These are phyloP conservation scores for Rhododendron simsii DNA, from an alignment of 148 eudicot genomes.

Conservation along the genomic window DNA sequence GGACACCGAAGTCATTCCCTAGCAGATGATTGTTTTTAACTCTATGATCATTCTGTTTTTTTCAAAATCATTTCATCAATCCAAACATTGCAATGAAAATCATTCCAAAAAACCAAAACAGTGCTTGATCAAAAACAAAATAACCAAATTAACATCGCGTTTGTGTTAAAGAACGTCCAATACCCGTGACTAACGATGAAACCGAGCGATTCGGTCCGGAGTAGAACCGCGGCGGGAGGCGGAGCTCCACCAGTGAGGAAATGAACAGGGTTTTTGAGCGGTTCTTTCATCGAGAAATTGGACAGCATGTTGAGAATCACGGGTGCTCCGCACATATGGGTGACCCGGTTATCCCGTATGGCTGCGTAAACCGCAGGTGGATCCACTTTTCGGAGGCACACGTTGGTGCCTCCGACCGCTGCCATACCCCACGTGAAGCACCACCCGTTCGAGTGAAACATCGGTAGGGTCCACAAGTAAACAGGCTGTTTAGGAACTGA, in stretches of 20 bases:
- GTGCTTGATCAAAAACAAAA: not conserved
- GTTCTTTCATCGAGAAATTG: slow-evolving; percentile 15
- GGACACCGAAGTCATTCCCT: too few species aligned
- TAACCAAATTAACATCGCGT: not conserved
- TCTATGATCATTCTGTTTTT: not conserved
- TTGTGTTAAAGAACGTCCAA: not conserved
- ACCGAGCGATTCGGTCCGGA: slow-evolving; percentile 33
- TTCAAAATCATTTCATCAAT: not conserved
- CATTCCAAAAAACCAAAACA: not conserved
- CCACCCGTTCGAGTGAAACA: slow-evolving; percentile 72
- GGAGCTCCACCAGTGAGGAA: slow-evolving; percentile 47
- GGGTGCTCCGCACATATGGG: slow-evolving; percentile 78
- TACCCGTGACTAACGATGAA: slow-evolving; percentile 37
- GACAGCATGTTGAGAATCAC: slow-evolving; percentile 59
- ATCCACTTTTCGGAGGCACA: slow-evolving; percentile 46
- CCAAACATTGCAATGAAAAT: not conserved
- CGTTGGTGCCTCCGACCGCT: slow-evolving; percentile 48
- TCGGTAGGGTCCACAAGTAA: slow-evolving; percentile 59
- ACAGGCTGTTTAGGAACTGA: slow-evolving; percentile 45
- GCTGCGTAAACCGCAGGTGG: slow-evolving; percentile 24
- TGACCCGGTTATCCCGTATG: slow-evolving; percentile 34
- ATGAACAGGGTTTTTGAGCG: slow-evolving; percentile 18
- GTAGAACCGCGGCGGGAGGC: slow-evolving; percentile 35
- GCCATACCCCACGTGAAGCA: slow-evolving; percentile 63
- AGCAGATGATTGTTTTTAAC: not conserved